Evolutionary conservation across 2,329 filamentous ascomycete genomes (phyloP).

Genomic region (Rugonectria rugulosa): DNA sequence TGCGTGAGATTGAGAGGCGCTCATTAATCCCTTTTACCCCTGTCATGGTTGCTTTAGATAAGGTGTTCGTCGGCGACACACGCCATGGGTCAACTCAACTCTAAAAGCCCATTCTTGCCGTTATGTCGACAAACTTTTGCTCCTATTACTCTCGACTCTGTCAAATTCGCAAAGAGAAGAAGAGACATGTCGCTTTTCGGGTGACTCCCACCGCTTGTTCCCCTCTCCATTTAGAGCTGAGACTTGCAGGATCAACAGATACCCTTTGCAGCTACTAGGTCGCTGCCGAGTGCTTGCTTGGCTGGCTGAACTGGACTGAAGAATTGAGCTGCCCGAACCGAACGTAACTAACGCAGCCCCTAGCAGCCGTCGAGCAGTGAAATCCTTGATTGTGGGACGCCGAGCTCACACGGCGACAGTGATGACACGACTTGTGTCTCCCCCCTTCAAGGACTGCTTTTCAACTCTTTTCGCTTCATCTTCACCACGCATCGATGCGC

Average conservation of each 20-base stretch:
- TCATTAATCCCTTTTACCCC: constrained; percentile 13
- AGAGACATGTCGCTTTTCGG: constrained; percentile 1
- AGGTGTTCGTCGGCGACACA: constrained; percentile 31
- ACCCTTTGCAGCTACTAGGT: constrained; percentile 18
- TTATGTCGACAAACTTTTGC: constrained; percentile 20
- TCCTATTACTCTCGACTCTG: constrained; percentile 9
- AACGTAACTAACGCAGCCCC: constrained; percentile 24
- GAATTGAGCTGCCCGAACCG: too few relatives aligned
- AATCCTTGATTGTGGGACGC: constrained; percentile 20
- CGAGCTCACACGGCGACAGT: constrained; percentile 28
- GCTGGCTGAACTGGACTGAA: constrained; percentile 15
- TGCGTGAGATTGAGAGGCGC: constrained; percentile 18
- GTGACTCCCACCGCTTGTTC: constrained; percentile 6
- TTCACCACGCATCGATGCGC: not conserved
- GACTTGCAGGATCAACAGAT: constrained; percentile 6
- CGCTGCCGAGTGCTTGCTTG: too few relatives aligned
- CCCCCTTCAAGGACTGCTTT: not conserved
- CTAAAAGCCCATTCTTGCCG: constrained; percentile 26
- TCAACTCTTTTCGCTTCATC: not conserved
- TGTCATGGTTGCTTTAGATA: constrained; percentile 33
- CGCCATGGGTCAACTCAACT: constrained; percentile 35
- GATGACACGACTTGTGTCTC: constrained; percentile 32
- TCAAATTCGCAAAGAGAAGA: not conserved
- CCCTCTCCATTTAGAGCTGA: not conserved
- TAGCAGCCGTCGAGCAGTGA: constrained; percentile 24